Evolutionary conservation across 495 filamentous ascomycete genomes (phyloP), one percentile per base, ranked within the genome.

Genomic region (Podospora comata): DNA sequence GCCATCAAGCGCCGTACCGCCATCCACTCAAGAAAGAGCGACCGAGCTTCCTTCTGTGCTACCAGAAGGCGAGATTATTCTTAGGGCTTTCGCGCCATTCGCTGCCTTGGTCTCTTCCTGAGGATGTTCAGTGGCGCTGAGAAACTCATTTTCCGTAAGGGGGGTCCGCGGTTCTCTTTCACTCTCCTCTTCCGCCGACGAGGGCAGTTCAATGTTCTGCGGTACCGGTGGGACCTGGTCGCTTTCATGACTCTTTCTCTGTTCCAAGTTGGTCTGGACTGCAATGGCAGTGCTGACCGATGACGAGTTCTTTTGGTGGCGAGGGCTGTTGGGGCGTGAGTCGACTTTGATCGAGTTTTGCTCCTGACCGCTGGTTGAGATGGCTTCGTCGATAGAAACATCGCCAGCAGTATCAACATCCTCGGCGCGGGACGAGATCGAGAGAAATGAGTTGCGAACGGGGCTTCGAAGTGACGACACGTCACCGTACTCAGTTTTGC

Each of bases 401-500:
- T 64, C 69, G 54, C 54, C 69, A 2, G 66, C 19, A 53, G 26
- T 23, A 9, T 66, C 26, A 5, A 58, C 23, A 18, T 75, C 70
- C 3, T 67, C 55, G 20, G 44, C n/a, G 1, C 44, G 66, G 7
- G 74, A 68, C 4, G 67, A 68, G 23, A 71, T 64, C 2, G 74
- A 75, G 7, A 73, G 71, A 63, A 77, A 77, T 0, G 74, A 77
- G 64, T 69, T 73, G 16, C 76, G 68, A 6, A 76, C 65, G 6
- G 78, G 77, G 60, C 77, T 79, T 34, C 64, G 72, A 11, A 79
- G 65, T 5, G 70, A 65, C 4, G 73, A 72, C 3, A 78, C 70
- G 27, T 79, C 78, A 55, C 73, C 74, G 28, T 63, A 72, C 2
- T 79, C 76, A 64, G 67, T 76, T 62, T 75, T 82, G 68, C 78